Evolutionary conservation across 345 rosid genomes (phyloP), one percentile per base, ranked within the genome.

Genomic region (Diplotaxis tenuifolia): DNA sequence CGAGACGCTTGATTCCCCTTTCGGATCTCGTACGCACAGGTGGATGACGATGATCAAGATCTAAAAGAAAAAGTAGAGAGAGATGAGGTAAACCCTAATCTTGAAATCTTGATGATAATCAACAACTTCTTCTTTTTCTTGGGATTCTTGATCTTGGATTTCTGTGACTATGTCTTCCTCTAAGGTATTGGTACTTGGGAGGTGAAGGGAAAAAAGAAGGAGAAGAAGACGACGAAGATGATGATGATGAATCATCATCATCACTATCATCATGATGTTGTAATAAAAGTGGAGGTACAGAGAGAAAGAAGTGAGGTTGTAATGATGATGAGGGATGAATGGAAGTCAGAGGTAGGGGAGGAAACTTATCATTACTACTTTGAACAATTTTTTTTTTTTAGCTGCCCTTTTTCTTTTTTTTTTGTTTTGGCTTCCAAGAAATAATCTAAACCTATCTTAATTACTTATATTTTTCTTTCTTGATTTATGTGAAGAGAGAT

Each of bases 1-100:
- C 80, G 80, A 76, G 75, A 76, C 71, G 75, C 80, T 76, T 76
- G 80, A 76, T 76, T 76, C 80, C 80, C 80, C 80, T 76, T 62
- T 40, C 16, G 75, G 79, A 70, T 70, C 79, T 76, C 73, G 73
- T 68, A 74, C 72, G 72, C 72, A 65, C 71, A 73, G 74, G 79
- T 75, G 74, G 58, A 74, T 73, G 53, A 62, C 38, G 50, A 45
- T 29, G 34, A 70, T 53, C 78, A 75, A 68, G 78, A 68, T 75
- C 74, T 75, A 62, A 54, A 20, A 7, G 79, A 62, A 62, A 62
- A 69, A 75, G 74, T 75, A 63, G 75, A 69, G 70, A 52, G 64
- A 69, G 79, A 75, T 62, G 18, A 62, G 65, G 74, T 22, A 23
- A 75, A 62, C 79, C 79, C 75, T 75, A 75, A 69, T 75, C 62